Conservation (phyloP, 345 rosid genomes). For the Camelina neglecta region DNA sequence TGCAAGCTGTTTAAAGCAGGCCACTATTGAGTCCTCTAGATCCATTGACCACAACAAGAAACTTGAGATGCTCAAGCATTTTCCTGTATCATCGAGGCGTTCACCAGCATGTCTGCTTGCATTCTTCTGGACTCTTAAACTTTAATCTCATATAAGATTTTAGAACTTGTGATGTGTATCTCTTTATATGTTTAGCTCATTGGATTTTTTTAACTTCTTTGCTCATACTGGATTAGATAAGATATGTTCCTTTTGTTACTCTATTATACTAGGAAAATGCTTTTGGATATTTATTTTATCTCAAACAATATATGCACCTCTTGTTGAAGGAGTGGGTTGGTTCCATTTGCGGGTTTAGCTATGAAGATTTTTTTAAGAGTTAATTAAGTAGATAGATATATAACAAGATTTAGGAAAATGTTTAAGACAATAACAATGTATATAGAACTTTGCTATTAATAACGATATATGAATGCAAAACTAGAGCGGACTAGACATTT, state of each 20-base stretch:
- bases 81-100: background rate
- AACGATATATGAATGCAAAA: too few relatives aligned
- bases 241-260: too few relatives aligned
- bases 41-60: background rate
- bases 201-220: background rate
- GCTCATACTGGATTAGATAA: background rate
- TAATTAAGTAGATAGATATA: too few relatives aligned
- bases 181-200: background rate
- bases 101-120: conserved; percentile 11
- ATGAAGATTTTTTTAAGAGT: too few relatives aligned
- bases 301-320: too few relatives aligned
- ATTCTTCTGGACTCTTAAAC: background rate
- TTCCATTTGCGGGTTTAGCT: too few relatives aligned
- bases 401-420: too few relatives aligned
- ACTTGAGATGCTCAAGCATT: conserved; percentile 24
- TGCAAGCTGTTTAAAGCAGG: background rate
- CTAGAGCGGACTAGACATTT: too few relatives aligned
- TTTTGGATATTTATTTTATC: background rate
- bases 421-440: too few relatives aligned
- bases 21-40: background rate
- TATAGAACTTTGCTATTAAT: too few relatives aligned
- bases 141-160: background rate
- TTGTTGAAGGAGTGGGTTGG: too few relatives aligned
- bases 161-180: background rate
- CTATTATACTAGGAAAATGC: too few relatives aligned